Evolutionary conservation across 1,284 basidiomycete genomes (phyloP).

Genomic region (Moniliella sp.): DNA sequence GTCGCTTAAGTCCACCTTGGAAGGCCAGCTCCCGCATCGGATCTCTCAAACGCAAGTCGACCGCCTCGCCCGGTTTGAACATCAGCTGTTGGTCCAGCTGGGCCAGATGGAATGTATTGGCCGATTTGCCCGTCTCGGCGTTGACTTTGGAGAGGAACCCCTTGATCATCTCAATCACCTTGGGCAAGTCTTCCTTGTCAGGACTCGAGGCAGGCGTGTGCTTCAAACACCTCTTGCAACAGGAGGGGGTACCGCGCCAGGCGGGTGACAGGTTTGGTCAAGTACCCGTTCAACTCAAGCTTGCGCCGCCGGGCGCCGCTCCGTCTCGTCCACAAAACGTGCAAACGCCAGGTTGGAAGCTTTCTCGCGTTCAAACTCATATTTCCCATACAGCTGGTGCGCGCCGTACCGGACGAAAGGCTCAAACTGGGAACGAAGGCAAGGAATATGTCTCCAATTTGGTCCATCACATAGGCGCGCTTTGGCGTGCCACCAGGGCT

Average conservation of each 20-base stretch:
- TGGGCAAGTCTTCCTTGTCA: constrained; percentile 63
- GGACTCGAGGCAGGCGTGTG: constrained; percentile 74
- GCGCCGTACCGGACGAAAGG: constrained; percentile 75
- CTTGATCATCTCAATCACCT: constrained; percentile 57
- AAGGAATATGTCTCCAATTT: constrained; percentile 72
- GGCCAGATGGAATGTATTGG: constrained; percentile 74
- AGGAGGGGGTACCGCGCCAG: constrained; percentile 83
- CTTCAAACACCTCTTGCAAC: constrained; percentile 72
- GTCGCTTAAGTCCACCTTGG: constrained; percentile 76
- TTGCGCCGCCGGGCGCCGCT: constrained; percentile 84
- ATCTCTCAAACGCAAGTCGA: constrained; percentile 63
- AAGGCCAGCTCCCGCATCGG: constrained; percentile 74
- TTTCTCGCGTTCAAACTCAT: constrained; percentile 97
- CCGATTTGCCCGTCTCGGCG: constrained; percentile 66
- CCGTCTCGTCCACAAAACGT: constrained; percentile 72
- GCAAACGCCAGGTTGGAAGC: constrained; percentile 80
- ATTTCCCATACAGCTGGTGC: too few species aligned
- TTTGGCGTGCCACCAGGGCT: constrained; percentile 82
- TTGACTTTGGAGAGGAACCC: constrained; percentile 75
- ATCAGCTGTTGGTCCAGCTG: constrained; percentile 70
- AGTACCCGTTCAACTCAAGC: constrained; percentile 86
- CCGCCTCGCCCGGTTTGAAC: constrained; percentile 62
- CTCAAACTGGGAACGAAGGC: constrained; percentile 73
- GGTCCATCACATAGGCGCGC: constrained; percentile 69
- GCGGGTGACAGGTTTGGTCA: constrained; percentile 87